phyloP scores from a whole-genome alignment of 768 basidiomycete species.

The Coprinopsis marcescibilis region DNA sequence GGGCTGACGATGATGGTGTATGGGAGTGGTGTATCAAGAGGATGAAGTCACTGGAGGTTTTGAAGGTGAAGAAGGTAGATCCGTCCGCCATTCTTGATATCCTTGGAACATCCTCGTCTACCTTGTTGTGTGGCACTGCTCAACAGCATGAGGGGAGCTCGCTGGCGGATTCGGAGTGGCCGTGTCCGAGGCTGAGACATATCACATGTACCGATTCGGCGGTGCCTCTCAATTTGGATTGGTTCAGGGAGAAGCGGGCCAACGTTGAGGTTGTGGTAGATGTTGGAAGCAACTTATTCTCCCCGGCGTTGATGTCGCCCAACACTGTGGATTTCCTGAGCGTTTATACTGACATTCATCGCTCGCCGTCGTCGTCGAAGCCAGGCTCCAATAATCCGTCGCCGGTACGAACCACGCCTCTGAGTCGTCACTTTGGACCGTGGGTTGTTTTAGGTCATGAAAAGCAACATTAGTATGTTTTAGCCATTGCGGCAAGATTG shows the following conservation, averaged over 20 bases:
- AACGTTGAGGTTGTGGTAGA: conserved; percentile 2
- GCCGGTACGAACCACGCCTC: no score
- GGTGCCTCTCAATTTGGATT: conserved; percentile 1
- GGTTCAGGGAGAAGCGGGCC: conserved; percentile 2
- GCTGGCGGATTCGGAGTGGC: background rate
- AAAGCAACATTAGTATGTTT: no score
- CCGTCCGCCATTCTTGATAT: conserved; percentile 16
- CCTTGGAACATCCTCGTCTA: background rate
- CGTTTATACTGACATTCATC: conserved; percentile 1
- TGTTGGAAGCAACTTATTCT: conserved; percentile 6
- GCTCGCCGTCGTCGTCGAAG: background rate
- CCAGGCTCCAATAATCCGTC: no score
- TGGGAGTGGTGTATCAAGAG: conserved; percentile 28
- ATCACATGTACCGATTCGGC: background rate
- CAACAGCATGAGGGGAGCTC: background rate
- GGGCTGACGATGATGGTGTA: conserved; percentile 11
- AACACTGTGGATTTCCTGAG: conserved; percentile 6
- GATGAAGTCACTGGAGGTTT: conserved; percentile 21
- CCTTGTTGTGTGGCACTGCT: background rate
- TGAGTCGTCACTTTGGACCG: no score
- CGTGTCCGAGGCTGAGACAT: background rate
- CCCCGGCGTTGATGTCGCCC: background rate
- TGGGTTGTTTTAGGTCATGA: no score
- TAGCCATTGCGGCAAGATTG: no score
- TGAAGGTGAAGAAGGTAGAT: conserved; percentile 21